Conservation (phyloP, 1,139 yeast species). For the Oligophagozyma castellii region DNA sequence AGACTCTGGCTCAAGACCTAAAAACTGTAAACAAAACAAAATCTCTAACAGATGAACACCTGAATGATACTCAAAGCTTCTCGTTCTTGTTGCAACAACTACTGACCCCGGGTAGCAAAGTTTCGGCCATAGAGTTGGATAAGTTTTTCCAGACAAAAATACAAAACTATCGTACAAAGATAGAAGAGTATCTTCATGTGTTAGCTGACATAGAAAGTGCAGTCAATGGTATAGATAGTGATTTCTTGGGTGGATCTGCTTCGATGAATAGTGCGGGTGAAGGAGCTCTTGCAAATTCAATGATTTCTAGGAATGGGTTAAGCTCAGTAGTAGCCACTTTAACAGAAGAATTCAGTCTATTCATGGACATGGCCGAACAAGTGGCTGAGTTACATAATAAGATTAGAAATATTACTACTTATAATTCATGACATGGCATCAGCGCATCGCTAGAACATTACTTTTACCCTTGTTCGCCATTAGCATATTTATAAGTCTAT, state of each 20-base stretch:
- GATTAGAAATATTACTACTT: constrained; percentile 29
- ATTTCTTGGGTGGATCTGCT: constrained; percentile 14
- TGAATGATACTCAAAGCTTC: constrained; percentile 49
- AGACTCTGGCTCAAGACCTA: constrained; percentile 51
- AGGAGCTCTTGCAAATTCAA: constrained; percentile 4
- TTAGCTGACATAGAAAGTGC: constrained; percentile 63
- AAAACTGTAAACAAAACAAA: constrained; percentile 34
- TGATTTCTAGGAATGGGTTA: constrained; percentile 15
- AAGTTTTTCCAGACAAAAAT: constrained; percentile 40
- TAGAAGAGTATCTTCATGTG: constrained; percentile 52
- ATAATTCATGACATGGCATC: constrained; percentile 3
- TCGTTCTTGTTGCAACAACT: constrained; percentile 53
- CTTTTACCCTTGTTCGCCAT: too few species aligned
- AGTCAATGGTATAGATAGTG: constrained; percentile 54
- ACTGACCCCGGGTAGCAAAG: constrained; percentile 52
- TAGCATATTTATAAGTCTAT: too few species aligned
- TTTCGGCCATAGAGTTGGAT: constrained; percentile 42
- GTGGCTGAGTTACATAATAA: constrained; percentile 83
- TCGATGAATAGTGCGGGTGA: constrained; percentile 5
- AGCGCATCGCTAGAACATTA: too few species aligned
- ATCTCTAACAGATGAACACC: constrained; percentile 31
- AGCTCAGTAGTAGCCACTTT: constrained; percentile 34
- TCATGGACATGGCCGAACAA: constrained; percentile 82
- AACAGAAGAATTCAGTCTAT: constrained; percentile 68
- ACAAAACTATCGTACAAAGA: constrained; percentile 39